phyloP scores from a whole-genome alignment of 345 rosid genomes.

The Odontarrhena argentea region DNA sequence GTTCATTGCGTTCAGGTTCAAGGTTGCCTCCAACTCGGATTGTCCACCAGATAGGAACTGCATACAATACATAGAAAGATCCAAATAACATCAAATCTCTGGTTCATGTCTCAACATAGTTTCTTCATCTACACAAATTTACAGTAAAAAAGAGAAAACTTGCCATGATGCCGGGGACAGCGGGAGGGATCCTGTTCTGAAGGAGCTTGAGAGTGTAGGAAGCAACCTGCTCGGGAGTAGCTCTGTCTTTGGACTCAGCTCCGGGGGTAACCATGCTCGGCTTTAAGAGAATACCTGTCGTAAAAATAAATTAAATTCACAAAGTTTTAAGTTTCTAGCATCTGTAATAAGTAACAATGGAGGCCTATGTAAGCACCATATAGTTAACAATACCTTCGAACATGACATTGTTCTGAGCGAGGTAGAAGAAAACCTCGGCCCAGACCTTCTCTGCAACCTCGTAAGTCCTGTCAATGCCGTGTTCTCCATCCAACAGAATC shows the following conservation, averaged over 20 bases:
- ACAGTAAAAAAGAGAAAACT: conserved; percentile 25
- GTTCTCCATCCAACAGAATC: conserved; percentile 92
- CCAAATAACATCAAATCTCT: neutral
- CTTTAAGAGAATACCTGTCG: conserved; percentile 69
- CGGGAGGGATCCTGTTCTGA: conserved; percentile 75
- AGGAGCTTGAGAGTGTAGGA: conserved; percentile 94
- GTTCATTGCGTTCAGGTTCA: conserved; percentile 96
- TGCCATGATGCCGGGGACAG: conserved; percentile 97
- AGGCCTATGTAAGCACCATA: no score
- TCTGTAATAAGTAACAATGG: no score
- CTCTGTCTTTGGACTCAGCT: conserved; percentile 81
- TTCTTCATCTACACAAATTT: neutral
- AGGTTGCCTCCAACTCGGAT: conserved; percentile 93
- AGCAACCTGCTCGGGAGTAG: conserved; percentile 78
- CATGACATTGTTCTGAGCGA: conserved; percentile 88
- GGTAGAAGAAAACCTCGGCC: conserved; percentile 96
- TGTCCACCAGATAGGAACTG: conserved; percentile 99
- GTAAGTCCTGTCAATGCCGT: conserved; percentile 80
- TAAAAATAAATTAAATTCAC: neutral
- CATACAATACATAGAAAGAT: conserved; percentile 19
- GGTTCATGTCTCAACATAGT: neutral
- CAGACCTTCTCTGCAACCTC: conserved; percentile 90
- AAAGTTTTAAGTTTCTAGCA: no score
- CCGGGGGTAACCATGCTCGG: conserved; percentile 99
- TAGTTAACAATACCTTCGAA: conserved; percentile 57